Conservation (phyloP, 768 basidiomycete genomes). For the Chalciporus piperatus region DNA sequence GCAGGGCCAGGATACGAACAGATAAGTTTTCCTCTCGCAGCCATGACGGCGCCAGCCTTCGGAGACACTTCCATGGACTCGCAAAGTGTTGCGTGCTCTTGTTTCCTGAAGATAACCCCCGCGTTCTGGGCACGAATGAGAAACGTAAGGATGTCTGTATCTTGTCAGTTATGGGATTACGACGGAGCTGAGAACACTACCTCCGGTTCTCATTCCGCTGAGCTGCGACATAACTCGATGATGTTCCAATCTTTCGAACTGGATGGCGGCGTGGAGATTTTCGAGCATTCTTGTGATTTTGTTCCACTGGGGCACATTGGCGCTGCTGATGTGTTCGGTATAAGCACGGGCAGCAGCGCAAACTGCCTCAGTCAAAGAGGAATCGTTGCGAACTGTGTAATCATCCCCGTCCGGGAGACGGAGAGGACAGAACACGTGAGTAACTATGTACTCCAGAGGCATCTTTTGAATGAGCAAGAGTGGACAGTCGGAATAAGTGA, state of each 20-base stretch:
- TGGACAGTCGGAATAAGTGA: too few relatives aligned
- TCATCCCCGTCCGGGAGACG: conserved; percentile 40
- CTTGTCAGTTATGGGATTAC: too few relatives aligned
- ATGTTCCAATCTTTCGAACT: conserved; percentile 1
- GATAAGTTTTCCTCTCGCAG: conserved; percentile 39
- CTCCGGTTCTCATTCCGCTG: conserved; percentile 14
- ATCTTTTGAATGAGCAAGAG: too few relatives aligned
- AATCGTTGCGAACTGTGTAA: conserved; percentile 21
- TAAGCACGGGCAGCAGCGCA: conserved; percentile 21
- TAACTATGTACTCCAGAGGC: conserved; percentile 37
- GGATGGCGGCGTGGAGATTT: conserved; percentile 14
- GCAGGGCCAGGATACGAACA: conserved; percentile 48
- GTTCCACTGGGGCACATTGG: conserved; percentile 26
- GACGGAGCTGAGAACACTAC: too few relatives aligned
- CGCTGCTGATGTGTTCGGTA: neutral
- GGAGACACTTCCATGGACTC: conserved; percentile 55
- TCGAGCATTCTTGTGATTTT: conserved; percentile 31
- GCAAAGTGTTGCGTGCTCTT: conserved; percentile 29
- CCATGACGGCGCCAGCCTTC: conserved; percentile 37
- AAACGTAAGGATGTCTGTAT: too few relatives aligned
- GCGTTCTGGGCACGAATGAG: conserved; percentile 52
- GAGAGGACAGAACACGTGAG: conserved; percentile 45
- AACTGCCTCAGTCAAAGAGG: conserved; percentile 23
- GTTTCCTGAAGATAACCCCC: conserved; percentile 39
- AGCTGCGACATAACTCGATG: conserved; percentile 17